phyloP scores from a whole-genome alignment of 2,329 filamentous ascomycete genomes.

The Epichloe hybrida region DNA sequence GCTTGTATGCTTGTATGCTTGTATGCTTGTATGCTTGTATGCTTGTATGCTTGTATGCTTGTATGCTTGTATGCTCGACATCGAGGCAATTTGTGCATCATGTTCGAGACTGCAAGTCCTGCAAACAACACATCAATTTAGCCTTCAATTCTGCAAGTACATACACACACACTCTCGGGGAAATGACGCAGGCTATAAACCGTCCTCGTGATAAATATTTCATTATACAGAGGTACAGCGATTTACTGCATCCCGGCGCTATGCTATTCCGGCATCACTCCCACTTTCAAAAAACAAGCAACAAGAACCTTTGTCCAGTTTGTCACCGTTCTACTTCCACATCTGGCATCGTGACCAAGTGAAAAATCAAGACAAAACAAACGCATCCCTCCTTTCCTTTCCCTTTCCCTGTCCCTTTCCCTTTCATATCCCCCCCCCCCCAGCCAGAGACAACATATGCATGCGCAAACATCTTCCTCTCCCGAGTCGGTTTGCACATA shows the following conservation, averaged over 20 bases:
- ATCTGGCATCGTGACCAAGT: not conserved
- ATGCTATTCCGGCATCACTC: constrained; percentile 2
- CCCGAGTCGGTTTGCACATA: not conserved
- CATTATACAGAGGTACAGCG: constrained; percentile 3
- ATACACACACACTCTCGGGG: no score
- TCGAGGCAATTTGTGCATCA: no score
- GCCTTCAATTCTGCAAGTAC: no score
- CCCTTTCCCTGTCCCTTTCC: no score
- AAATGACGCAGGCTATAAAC: no score
- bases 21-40: no score
- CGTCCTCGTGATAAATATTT: not conserved
- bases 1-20: no score
- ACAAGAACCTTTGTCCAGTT: constrained; percentile 1
- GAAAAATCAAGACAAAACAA: not conserved
- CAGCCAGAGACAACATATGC: not conserved
- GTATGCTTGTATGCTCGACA: no score
- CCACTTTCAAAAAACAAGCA: not conserved
- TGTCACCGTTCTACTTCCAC: not conserved
- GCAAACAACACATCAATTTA: no score
- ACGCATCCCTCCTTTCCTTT: not conserved
- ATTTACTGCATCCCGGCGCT: constrained; percentile 3
- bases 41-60: no score
- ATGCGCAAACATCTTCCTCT: not conserved
- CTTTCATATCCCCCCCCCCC: not conserved
- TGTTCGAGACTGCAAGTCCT: no score